phyloP scores from a whole-genome alignment of 352 stramenopile genomes.

The Albugo candida region DNA sequence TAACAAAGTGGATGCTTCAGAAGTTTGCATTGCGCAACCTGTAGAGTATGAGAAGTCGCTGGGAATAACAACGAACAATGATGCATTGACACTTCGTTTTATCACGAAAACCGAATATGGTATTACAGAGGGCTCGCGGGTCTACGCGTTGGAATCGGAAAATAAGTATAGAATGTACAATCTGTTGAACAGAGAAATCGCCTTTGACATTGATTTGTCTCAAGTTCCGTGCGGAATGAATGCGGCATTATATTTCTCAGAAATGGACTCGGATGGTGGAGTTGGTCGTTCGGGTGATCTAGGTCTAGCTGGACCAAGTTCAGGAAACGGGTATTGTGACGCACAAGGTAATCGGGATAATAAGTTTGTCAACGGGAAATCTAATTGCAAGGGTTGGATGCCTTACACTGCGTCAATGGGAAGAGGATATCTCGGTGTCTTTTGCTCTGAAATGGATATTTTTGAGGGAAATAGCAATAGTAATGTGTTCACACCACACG shows the following conservation, averaged over 20 bases:
- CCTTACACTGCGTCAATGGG: neutral
- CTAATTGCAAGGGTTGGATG: neutral
- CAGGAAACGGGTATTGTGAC: conserved; percentile 1
- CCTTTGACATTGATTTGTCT: neutral
- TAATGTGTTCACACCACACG: conserved; percentile 33
- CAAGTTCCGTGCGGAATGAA: neutral
- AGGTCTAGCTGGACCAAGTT: neutral
- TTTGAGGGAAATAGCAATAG: conserved; percentile 47
- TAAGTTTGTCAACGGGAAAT: conserved; percentile 1
- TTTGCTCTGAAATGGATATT: conserved; percentile 35
- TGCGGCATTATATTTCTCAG: neutral
- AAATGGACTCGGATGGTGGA: too few relatives aligned
- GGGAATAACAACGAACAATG: conserved; percentile 26
- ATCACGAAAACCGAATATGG: conserved; percentile 33
- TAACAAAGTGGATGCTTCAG: conserved; percentile 20
- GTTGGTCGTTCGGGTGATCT: neutral
- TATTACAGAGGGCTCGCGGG: conserved; percentile 15
- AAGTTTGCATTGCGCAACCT: conserved; percentile 41
- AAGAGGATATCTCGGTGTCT: neutral
- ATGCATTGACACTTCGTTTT: conserved; percentile 28
- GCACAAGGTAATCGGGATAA: neutral
- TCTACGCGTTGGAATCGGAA: neutral
- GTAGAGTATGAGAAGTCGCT: conserved; percentile 42
- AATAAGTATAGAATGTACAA: neutral
- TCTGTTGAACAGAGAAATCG: conserved; percentile 1